phyloP scores from a whole-genome alignment of 1,284 basidiomycete genomes.

The Ceratobasidium sp. region DNA sequence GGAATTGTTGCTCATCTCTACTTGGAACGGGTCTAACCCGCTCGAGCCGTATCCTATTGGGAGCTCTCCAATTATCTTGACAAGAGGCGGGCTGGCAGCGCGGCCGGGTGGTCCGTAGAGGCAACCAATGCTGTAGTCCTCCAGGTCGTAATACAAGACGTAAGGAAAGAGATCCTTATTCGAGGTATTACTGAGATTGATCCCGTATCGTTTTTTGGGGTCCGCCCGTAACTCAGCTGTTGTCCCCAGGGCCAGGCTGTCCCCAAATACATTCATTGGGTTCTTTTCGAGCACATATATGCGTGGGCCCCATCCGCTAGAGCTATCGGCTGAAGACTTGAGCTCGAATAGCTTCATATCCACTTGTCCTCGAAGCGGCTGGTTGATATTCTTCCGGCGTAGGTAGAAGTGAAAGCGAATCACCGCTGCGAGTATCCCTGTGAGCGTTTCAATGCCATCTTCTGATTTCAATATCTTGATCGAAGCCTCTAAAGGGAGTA shows the following conservation, averaged over 20 bases:
- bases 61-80: background rate
- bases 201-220: constrained; percentile 12
- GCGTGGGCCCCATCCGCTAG: too few relatives aligned
- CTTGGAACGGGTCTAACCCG: constrained; percentile 11
- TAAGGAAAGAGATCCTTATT: constrained; percentile 2
- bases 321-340: too few relatives aligned
- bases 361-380: background rate
- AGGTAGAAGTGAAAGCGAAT: constrained; percentile 20
- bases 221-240: background rate
- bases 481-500: background rate
- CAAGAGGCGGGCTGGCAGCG: background rate
- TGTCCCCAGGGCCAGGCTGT: constrained; percentile 3
- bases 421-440: background rate
- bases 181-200: constrained; percentile 13
- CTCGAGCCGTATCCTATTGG: background rate
- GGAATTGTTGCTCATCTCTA: background rate
- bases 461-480: too few relatives aligned
- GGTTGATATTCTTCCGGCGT: background rate
- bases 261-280: constrained; percentile 1
- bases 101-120: constrained; percentile 19
- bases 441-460: background rate
- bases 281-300: background rate
- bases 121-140: constrained; percentile 28
- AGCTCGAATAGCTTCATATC: constrained; percentile 24
- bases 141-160: constrained; percentile 18